Base-by-base conservation (phyloP, 441 rosid species). In the Mallotus repandus region DNA sequence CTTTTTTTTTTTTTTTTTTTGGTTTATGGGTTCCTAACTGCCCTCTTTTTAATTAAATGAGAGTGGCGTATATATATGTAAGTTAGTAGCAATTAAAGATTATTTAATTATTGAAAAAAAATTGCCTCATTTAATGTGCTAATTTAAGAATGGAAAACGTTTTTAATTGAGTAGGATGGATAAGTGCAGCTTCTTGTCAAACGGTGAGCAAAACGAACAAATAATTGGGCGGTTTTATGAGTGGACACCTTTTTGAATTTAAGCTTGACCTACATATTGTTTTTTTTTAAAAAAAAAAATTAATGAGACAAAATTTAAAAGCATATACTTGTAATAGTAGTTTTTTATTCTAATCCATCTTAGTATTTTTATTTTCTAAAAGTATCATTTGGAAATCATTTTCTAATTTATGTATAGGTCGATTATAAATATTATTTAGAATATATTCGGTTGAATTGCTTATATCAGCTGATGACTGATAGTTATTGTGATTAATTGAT, bases 181-280 rank as follows among this genome's bases (percentile, higher is more conserved):
- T 38, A 52, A 7, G 29, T 25, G 29, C 48, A 19, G 68, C 10
- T 62, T 52, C 52, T 15, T 41, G 69, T 63, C 75, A 72, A 63
- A 52, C 35, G 43, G 29, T 0, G 29, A 25, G 29, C 29, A 25
- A 53, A 66, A 41, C 63, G 18, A 18, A 61, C 4, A 46, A 29
- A 25, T 60, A 7, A 14, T 15, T 72, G 75, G 69, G 22, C 75
- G 69, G 57, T 65, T 65, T 25, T 25, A 3, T 65, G 9, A 43
- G 64, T 22, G 76, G 71, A 57, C 59, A 25, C 50, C 22, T 10
- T 64, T 45, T 67, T 25, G 50, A 59, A 48, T 45, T 57, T n/a
- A 65, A 60, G 38, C 16, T 74, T n/a, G 50, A 57, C 50, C 58
- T 66, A 1, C 4, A 3, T 11, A 18, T 18, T 18, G 9, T 32